Evolutionary conservation across 257 asterid genomes (phyloP), one percentile per base, ranked within the genome.

Genomic region (Nicotiana undulata): DNA sequence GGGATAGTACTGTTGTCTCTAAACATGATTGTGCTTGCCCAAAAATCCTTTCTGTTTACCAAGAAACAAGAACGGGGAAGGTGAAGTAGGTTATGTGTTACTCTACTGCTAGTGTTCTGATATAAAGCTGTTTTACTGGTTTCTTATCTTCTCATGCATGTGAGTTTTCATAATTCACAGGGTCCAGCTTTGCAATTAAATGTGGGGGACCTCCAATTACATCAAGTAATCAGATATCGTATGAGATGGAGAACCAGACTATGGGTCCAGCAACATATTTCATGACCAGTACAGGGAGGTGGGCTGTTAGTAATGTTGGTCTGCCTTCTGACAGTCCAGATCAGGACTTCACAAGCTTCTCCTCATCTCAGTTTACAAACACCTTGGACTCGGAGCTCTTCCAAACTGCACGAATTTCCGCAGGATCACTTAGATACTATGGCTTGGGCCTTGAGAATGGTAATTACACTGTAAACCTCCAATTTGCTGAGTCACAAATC

Each of bases 291-390:
- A 68, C 87, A 12, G 65, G 84, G 31, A 89, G 93, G 90, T 94
- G 97, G 97, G 95, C 91, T 77, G 92, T 94, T 67, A 94, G 97
- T 79, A 94, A 94, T 89, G 89, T 76, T 68, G 98, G 98, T 74
- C 82, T 88, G 75, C 89, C 91, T 80, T 46, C 91, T 65, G 93
- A 79, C 55, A 88, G 79, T 86, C 51, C 8, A 3, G 82, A 51
- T 82, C 90, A 92, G 31, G 34, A 61, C 78, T 93, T 86, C 83
- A 79, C 5, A 75, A 68, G 56, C 32, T 22, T 11, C 79, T 68
- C 85, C 53, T 13, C 77, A 4, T 76, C 89, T 16, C 85, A 81
- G 53, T 83, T 88, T 82, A 83, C 90, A 60, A 88, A 87, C 79
- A 88, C 97, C 66, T 63, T 83, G 83, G 93, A 93, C 84, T 72